Base-by-base conservation (phyloP, 2,329 filamentous ascomycete genomes). In the Geosmithia putterillii region DNA sequence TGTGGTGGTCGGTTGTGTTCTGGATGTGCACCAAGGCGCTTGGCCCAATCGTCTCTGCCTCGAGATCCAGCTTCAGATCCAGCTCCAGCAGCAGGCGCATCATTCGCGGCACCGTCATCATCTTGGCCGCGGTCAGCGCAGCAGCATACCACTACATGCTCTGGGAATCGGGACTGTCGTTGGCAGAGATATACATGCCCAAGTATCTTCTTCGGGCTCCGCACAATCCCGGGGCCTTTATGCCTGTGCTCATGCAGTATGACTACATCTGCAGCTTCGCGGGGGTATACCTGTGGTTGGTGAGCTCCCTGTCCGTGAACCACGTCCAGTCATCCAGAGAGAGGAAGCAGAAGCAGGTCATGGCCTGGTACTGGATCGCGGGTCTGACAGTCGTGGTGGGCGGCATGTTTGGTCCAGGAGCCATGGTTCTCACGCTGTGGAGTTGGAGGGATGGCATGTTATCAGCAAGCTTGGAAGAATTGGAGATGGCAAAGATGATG, bases 241-340 rank as follows among this genome's bases (percentile, higher is more conserved):
- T 57, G 1, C 44, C 49, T 15, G 50, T 45, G 1, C 40, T 59
- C 2, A 45, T 59, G 0, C 57, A 59, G 41, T 58, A 52, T 22
- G 57, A 59, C 17, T 52, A 55, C n/a, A 41, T 57, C 4, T 50
- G 49, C 22, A 46, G 45, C 14, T 50, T 48, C 7, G 34, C 40
- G 0, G 48, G 53, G 0, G 46, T 46, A 2, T 44, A 53, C 6
- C 6, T 54, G 1, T 59, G 56, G 54, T 28, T 58, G 17, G 49
- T 41, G n/a, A n/a, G 0, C 54, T 52, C 17, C 45, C 48, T 8
- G 50, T 56, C 6, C 42, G 42, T 7, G 55, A 56, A n/a, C n/a
- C n/a, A n/a, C 10, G 38, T 58, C 2, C 51, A 56, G 12, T 45
- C 38, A 21, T 21, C 28, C 28, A 32, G 10, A 14, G 28, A n/a